These are phyloP conservation scores for Cercospora canescens DNA, from an alignment of 2,329 filamentous ascomycete species.

Conservation along the genomic window DNA sequence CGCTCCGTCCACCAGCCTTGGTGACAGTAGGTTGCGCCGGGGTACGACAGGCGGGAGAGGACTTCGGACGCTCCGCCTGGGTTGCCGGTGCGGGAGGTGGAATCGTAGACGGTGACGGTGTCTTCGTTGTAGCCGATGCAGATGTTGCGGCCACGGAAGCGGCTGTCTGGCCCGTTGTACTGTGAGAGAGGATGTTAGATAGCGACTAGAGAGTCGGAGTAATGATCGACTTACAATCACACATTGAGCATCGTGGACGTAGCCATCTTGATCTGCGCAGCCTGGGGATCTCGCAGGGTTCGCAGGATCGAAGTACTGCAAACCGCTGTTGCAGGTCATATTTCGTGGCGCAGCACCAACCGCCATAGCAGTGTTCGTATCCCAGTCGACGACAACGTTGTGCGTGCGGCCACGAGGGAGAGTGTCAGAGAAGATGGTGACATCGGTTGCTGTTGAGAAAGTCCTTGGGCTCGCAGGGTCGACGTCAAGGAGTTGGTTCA, in stretches of 20 bases:
- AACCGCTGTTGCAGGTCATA: constrained; percentile 47
- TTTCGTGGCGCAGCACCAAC: constrained; percentile 42
- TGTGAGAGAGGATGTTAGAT: background rate
- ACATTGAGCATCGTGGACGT: constrained; percentile 58
- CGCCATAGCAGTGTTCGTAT: constrained; percentile 49
- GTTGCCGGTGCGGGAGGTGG: constrained; percentile 32
- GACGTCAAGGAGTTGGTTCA: constrained; percentile 56
- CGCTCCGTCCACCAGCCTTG: background rate
- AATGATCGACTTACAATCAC: constrained; percentile 34
- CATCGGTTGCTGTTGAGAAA: constrained; percentile 43
- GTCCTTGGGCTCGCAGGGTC: constrained; percentile 43
- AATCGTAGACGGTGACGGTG: constrained; percentile 45
- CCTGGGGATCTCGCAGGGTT: background rate
- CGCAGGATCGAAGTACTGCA: constrained; percentile 54
- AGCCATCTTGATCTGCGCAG: constrained; percentile 43
- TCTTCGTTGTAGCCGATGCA: constrained; percentile 54
- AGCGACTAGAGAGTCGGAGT: rapidly evolving
- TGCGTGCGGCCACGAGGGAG: constrained; percentile 43
- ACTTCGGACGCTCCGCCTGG: constrained; percentile 9
- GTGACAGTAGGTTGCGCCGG: background rate
- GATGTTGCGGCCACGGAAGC: constrained; percentile 49
- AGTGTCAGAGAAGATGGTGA: constrained; percentile 44
- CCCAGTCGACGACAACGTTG: constrained; percentile 55
- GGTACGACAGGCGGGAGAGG: background rate
- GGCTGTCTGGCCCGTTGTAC: constrained; percentile 49